Percentiles rank a stretch among this genome's conserved stretches.
Evolutionary conservation across 1,284 basidiomycete genomes (phyloP).

Genomic region (Boletus mariae): DNA sequence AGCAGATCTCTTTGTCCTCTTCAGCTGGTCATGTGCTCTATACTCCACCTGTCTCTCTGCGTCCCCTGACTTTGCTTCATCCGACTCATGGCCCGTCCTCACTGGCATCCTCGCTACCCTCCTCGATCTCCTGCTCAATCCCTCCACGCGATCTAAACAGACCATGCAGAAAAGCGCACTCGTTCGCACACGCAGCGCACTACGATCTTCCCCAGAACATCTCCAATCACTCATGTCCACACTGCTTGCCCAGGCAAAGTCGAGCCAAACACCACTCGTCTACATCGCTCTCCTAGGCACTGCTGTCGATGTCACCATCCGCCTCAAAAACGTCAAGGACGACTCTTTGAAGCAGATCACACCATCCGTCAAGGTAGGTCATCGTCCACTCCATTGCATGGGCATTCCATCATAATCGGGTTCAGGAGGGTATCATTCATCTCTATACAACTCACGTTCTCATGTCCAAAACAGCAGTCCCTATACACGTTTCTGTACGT

Average conservation of each 20-base stretch:
- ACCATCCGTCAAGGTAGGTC: constrained; percentile 21
- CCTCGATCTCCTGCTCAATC: constrained; percentile 55
- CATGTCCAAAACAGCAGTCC: constrained; percentile 54
- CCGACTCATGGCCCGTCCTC: constrained; percentile 48
- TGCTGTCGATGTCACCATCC: constrained; percentile 57
- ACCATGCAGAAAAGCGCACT: constrained; percentile 60
- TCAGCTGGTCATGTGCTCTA: constrained; percentile 70
- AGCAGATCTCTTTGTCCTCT: constrained; percentile 64
- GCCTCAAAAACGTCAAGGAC: constrained; percentile 52
- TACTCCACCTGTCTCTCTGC: constrained; percentile 50
- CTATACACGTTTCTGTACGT: constrained; percentile 49
- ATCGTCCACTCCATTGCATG: not conserved
- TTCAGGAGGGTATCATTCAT: constrained; percentile 49
- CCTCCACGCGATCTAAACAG: constrained; percentile 50
- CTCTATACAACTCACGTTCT: constrained; percentile 52
- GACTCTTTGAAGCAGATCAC: constrained; percentile 30
- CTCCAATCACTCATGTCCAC: constrained; percentile 49
- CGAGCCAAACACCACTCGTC: constrained; percentile 43
- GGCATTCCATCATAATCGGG: not conserved
- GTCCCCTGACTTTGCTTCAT: constrained; percentile 43
- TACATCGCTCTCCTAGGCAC: constrained; percentile 56
- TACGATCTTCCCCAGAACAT: constrained; percentile 52
- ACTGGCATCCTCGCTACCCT: constrained; percentile 53
- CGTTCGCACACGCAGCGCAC: constrained; percentile 56
- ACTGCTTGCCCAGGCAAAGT: constrained; percentile 48